Conservation (phyloP, 2,329 filamentous ascomycete genomes). For the Periglandula ipomoeae region DNA sequence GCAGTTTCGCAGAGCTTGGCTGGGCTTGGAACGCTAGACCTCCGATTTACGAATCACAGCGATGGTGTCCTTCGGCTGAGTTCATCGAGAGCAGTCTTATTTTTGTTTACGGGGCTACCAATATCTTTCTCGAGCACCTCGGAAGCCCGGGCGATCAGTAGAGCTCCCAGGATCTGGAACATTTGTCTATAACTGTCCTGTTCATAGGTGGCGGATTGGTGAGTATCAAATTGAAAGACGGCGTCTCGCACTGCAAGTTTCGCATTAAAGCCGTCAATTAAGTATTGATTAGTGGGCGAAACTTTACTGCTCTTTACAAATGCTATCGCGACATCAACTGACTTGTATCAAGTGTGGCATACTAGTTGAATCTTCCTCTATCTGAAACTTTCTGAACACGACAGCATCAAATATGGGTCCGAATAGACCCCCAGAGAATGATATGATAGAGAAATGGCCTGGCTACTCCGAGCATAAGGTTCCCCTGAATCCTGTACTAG, state of each 20-base stretch:
- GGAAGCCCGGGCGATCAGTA: conserved; percentile 62
- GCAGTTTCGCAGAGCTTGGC: conserved; percentile 80
- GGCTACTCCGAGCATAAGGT: conserved; percentile 60
- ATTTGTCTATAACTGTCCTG: conserved; percentile 83
- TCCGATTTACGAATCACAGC: conserved; percentile 37
- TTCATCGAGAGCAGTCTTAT: conserved; percentile 87
- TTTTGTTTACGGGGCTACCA: conserved; percentile 79
- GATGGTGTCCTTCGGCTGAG: conserved; percentile 70
- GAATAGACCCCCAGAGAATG: conserved; percentile 27
- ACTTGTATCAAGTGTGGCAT: conserved; percentile 58
- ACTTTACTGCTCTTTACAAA: too few relatives aligned
- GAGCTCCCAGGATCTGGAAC: conserved; percentile 76
- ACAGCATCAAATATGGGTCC: conserved; percentile 30
- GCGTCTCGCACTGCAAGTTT: too few relatives aligned
- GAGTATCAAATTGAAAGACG: too few relatives aligned
- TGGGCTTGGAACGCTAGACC: conserved; percentile 94
- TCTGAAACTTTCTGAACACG: conserved; percentile 59
- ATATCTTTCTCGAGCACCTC: conserved; percentile 88
- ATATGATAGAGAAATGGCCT: conserved; percentile 39
- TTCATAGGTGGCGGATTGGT: conserved; percentile 89
- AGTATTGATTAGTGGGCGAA: too few relatives aligned
- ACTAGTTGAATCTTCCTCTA: conserved; percentile 66
- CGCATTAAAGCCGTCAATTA: too few relatives aligned
- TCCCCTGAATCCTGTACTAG: conserved; percentile 82
- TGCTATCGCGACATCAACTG: not conserved